Evolutionary conservation across 306 rosid genomes (phyloP).

Genomic region (Trichosanthes cucumerina): DNA sequence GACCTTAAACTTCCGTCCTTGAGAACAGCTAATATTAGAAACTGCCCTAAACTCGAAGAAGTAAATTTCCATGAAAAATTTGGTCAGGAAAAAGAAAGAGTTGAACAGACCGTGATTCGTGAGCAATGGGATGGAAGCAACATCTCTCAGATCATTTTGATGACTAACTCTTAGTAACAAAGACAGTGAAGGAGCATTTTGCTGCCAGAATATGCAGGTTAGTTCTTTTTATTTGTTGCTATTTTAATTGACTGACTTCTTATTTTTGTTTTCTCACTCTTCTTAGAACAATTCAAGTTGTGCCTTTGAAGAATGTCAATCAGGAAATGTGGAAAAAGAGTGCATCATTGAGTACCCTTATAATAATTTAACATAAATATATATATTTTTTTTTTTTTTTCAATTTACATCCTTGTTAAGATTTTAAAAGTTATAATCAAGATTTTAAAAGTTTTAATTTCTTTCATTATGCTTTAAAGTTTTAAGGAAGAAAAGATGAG

Average conservation of each 20-base stretch:
- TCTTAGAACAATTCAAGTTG: not conserved
- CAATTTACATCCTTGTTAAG: not conserved
- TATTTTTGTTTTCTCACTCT: not conserved
- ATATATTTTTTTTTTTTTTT: not conserved
- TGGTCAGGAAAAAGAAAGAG: no score
- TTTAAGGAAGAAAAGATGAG: not conserved
- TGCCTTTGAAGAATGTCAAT: not conserved
- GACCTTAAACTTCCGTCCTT: slow-evolving; percentile 10
- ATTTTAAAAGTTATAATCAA: no score
- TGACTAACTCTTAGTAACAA: not conserved
- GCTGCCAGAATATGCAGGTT: not conserved
- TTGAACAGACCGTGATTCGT: no score
- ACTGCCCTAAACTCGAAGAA: slow-evolving; percentile 15
- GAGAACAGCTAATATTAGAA: not conserved
- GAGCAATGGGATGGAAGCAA: no score
- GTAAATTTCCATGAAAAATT: not conserved
- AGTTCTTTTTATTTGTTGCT: not conserved
- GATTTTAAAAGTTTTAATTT: not conserved
- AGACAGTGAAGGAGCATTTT: not conserved
- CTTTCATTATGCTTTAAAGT: not conserved
- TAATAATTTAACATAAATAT: not conserved
- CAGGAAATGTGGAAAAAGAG: not conserved
- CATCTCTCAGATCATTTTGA: not conserved
- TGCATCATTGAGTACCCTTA: not conserved
- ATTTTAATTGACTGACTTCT: not conserved